Evolutionary conservation across 371 early-diverging fungal genomes (phyloP).

Genomic region (Apophysomyces sp.): DNA sequence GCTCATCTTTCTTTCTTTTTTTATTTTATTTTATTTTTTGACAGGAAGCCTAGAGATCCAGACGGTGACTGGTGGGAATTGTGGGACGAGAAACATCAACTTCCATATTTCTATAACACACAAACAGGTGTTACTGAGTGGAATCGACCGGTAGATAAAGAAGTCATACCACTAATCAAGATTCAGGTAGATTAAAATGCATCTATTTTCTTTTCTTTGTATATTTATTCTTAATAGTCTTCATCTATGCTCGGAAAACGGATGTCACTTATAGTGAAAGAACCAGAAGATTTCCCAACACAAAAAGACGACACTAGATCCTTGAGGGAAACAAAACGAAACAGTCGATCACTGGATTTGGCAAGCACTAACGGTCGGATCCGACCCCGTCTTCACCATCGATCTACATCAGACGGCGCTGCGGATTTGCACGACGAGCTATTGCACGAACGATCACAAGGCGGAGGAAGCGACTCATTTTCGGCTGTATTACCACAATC

Average conservation of each 20-base stretch:
- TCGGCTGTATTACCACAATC: constrained; percentile 21
- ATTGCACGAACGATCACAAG: constrained; percentile 2
- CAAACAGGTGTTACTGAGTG: constrained; percentile 83
- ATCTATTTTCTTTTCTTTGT: not conserved
- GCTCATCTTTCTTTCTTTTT: too few relatives aligned
- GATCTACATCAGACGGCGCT: constrained; percentile 25
- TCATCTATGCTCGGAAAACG: constrained; percentile 12
- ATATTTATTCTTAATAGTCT: constrained; percentile 2
- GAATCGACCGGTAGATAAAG: constrained; percentile 71
- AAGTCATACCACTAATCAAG: constrained; percentile 74
- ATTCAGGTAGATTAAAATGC: constrained; percentile 52
- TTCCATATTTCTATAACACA: constrained; percentile 90
- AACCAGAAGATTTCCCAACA: constrained; percentile 5
- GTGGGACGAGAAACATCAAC: constrained; percentile 78
- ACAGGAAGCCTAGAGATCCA: constrained; percentile 41
- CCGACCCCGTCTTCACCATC: constrained; percentile 14
- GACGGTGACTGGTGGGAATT: constrained; percentile 95
- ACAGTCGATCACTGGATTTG: constrained; percentile 39
- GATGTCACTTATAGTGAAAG: constrained; percentile 16
- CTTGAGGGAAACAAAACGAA: constrained; percentile 19
- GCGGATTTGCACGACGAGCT: not conserved
- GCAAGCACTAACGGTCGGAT: constrained; percentile 6
- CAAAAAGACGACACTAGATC: constrained; percentile 2
- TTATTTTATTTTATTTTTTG: constrained; percentile 11
- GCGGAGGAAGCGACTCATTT: constrained; percentile 9